These are phyloP conservation scores for Clonostachys byssicola DNA, from an alignment of 2,329 filamentous ascomycete species.

Conservation along the genomic window DNA sequence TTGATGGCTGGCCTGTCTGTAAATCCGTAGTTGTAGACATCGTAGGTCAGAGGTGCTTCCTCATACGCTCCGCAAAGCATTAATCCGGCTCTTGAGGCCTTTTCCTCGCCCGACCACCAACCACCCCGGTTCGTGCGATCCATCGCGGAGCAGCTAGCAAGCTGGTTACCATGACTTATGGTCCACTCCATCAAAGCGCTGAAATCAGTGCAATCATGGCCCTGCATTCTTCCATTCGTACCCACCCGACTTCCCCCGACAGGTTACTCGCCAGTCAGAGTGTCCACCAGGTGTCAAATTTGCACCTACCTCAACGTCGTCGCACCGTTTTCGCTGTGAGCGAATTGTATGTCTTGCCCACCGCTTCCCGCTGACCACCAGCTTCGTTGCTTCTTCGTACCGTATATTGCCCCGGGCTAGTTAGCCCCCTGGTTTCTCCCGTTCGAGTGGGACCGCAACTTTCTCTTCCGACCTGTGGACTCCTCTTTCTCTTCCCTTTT, in stretches of 20 bases:
- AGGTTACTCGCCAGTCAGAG: not conserved
- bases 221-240: not conserved
- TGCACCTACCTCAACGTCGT: slow-evolving; percentile 1
- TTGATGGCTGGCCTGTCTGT: no score
- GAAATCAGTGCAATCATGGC: slow-evolving; percentile 1
- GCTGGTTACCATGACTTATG: slow-evolving; percentile 4
- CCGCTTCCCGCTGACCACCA: not conserved
- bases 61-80: no score
- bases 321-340: not conserved
- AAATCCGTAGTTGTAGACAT: no score
- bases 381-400: not conserved
- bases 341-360: not conserved
- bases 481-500: slow-evolving; percentile 34
- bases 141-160: not conserved
- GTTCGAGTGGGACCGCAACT: slow-evolving; percentile 25
- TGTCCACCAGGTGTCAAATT: not conserved
- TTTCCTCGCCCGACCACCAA: no score
- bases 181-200: slow-evolving; percentile 1
- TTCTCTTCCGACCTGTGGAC: slow-evolving; percentile 19
- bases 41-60: no score
- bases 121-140: no score
- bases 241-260: slow-evolving; percentile 7
- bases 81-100: no score
- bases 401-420: not conserved
- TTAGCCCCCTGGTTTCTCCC: not conserved